These are phyloP conservation scores for Hypoxylon perforatum DNA, from an alignment of 495 filamentous ascomycete species.

Conservation along the genomic window DNA sequence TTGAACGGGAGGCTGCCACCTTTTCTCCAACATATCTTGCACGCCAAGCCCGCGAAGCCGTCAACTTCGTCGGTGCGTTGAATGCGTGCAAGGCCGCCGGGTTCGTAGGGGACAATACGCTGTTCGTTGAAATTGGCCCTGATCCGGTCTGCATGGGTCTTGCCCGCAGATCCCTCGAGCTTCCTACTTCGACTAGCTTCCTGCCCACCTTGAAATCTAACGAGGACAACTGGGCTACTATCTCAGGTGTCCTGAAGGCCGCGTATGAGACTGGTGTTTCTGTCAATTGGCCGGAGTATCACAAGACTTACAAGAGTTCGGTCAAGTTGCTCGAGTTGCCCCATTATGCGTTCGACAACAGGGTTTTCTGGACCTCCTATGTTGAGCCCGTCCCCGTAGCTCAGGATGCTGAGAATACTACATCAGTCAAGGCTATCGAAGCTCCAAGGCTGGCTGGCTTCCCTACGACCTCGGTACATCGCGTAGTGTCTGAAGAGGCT, in stretches of 20 bases:
- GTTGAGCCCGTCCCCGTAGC: conserved; percentile 50
- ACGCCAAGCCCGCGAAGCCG: neutral
- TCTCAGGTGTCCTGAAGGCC: conserved; percentile 59
- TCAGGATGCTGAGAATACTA: no score
- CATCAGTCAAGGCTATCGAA: neutral
- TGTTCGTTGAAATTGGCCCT: conserved; percentile 56
- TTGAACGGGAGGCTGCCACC: conserved; percentile 61
- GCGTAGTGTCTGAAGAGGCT: conserved; percentile 38
- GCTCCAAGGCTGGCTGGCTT: neutral
- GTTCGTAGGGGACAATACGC: no score
- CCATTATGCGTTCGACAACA: conserved; percentile 69
- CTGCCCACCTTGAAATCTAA: conserved; percentile 53
- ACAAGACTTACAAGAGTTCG: conserved; percentile 61
- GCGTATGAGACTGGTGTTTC: conserved; percentile 66
- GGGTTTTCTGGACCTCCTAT: conserved; percentile 72
- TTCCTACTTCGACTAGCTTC: conserved; percentile 54
- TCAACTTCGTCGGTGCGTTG: neutral
- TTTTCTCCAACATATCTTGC: conserved; percentile 35
- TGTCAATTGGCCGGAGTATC: conserved; percentile 72
- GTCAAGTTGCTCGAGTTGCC: conserved; percentile 66
- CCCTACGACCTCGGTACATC: neutral
- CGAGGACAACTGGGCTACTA: conserved; percentile 45
- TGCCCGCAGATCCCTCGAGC: conserved; percentile 56
- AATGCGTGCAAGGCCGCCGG: neutral
- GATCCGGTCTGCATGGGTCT: conserved; percentile 68